Conservation (phyloP, 768 basidiomycete genomes). For the Filobasidium floriforme region DNA sequence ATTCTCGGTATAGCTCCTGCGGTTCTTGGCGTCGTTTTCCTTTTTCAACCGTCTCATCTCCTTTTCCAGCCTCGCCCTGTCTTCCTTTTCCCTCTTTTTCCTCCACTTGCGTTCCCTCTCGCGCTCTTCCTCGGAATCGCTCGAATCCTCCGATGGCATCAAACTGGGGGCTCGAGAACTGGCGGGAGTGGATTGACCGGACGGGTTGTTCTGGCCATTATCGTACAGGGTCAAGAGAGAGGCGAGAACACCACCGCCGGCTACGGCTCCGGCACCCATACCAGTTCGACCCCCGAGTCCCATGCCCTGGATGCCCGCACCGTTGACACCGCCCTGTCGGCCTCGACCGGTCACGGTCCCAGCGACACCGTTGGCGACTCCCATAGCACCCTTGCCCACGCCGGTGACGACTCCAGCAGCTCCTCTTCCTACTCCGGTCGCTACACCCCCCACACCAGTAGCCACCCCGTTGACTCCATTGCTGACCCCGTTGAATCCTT, state of each 20-base stretch:
- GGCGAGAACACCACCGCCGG: slow-evolving; percentile 57
- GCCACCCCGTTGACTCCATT: slow-evolving; percentile 22
- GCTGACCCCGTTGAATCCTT: slow-evolving; percentile 15
- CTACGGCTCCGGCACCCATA: slow-evolving; percentile 12
- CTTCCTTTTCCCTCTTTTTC: slow-evolving; percentile 30
- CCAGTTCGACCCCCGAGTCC: slow-evolving; percentile 23
- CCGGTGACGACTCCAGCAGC: slow-evolving; percentile 11
- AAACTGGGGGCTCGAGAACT: slow-evolving; percentile 37
- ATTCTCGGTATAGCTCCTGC: background rate
- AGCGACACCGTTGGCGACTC: slow-evolving; percentile 9
- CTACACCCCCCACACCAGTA: slow-evolving; percentile 12
- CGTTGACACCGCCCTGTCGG: slow-evolving; percentile 21
- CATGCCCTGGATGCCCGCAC: slow-evolving; percentile 7
- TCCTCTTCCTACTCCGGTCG: slow-evolving; percentile 3
- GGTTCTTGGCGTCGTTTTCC: slow-evolving; percentile 1
- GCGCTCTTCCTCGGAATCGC: slow-evolving; percentile 29
- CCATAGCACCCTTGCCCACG: slow-evolving; percentile 12
- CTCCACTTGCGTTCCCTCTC: slow-evolving; percentile 29
- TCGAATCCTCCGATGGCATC: slow-evolving; percentile 29
- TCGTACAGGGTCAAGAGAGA: slow-evolving; percentile 60
- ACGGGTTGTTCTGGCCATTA: slow-evolving; percentile 29
- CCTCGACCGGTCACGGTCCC: slow-evolving; percentile 26
- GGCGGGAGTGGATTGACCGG: slow-evolving; percentile 38
- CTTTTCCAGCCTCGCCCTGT: slow-evolving; percentile 19
- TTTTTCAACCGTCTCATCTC: slow-evolving; percentile 13